A percentile compares a stretch with the other conserved stretches of the same genome.
phyloP scores from a whole-genome alignment of 768 basidiomycete genomes.

The Xerocomellus amylosporus region DNA sequence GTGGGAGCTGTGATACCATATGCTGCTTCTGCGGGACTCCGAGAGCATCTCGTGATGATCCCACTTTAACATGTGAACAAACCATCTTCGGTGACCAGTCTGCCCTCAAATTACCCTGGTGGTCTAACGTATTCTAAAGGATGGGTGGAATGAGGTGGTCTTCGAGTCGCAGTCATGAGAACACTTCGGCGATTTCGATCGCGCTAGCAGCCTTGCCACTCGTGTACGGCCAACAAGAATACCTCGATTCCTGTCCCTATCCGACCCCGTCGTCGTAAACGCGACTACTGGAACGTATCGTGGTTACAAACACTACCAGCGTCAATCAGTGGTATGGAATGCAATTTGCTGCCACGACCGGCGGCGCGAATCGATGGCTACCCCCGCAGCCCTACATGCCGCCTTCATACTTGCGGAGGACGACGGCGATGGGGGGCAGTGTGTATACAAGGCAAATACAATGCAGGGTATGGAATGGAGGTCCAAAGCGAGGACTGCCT shows the following conservation, averaged over 20 bases:
- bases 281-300: not conserved
- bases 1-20: not conserved
- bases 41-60: not conserved
- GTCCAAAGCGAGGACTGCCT: not conserved
- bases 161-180: not conserved
- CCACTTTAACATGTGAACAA: not conserved
- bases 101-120: not conserved
- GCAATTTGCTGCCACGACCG: not conserved
- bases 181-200: too few species aligned
- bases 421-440: not conserved
- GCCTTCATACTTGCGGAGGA: slow-evolving; percentile 9
- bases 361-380: slow-evolving; percentile 4
- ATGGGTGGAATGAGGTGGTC: not conserved
- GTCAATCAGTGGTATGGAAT: not conserved
- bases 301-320: not conserved
- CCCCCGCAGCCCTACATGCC: slow-evolving; percentile 15
- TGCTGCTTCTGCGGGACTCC: not conserved
- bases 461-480: not conserved
- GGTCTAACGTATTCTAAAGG: not conserved
- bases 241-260: not conserved
- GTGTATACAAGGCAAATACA: slow-evolving; percentile 5
- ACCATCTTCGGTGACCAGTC: not conserved
- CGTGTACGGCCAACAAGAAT: not conserved
- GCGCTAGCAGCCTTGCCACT: too few species aligned
- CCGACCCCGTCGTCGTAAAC: not conserved